Base-by-base conservation (phyloP, 768 basidiomycete genomes). In the Serpula lacrymans region DNA sequence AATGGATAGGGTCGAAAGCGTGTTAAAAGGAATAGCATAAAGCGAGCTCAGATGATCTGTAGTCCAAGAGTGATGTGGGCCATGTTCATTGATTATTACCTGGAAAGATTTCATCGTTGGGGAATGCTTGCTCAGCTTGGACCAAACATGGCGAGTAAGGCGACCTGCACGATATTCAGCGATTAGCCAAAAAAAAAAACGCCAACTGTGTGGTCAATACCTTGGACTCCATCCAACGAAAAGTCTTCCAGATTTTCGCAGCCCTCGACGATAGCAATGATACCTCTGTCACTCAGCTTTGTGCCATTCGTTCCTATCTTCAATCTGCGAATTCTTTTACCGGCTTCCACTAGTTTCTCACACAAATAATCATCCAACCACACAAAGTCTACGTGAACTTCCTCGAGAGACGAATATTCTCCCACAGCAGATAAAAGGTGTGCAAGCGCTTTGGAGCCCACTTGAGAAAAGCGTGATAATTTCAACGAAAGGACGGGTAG, bases 311-410 rank as follows among this genome's bases (percentile, higher is more conserved):
- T 66, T 10, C 60, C 57, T 5, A 69, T 37, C n/a, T 40, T 53
- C 31, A 69, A 37, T 20, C 48, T 51, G 35, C 53, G 55, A 14
- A 67, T 41, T 38, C 55, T 60, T 34, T 52, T 41, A 22, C 61
- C 58, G n/a, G 61, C 62, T 20, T 46, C 43, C 22, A 52, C 62
- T 17, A 69, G 54, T 36, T 48, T 54, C 21, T 66, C 53, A 45
- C 67, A 68, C 12, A 69, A 42, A 16, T 44, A 32, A 46, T 68
- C 67, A 46, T 69, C 68, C 39, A 69, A 48, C 67, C 67, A 69
- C 17, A 68, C 50, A 34, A 68, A 62, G 48, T 69, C 60, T 28
- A 67, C 40, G 27, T 21, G 34, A n/a, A 69, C 42, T 16, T 51
- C 48, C 37, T 69, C 63, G 31, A 68, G 45, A 14, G 46, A 25